phyloP scores from a whole-genome alignment of 306 rosid species.

The Cicer cuneatum region DNA sequence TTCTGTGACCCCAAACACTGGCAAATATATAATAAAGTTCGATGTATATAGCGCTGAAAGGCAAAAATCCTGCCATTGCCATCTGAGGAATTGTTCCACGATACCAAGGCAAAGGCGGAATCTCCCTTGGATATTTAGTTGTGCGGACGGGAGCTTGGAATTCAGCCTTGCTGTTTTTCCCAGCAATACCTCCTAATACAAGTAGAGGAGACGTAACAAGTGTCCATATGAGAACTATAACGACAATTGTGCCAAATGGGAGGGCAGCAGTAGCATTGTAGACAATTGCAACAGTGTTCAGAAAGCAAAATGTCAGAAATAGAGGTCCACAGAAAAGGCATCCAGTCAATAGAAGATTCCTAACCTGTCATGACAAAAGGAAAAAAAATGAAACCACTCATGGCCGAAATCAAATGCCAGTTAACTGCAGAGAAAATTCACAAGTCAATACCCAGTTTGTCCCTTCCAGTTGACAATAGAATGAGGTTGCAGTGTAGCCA shows the following conservation, averaged over 20 bases:
- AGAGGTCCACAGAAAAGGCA: slow-evolving; percentile 65
- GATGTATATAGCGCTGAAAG: slow-evolving; percentile 60
- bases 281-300: slow-evolving; percentile 62
- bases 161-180: slow-evolving; percentile 65
- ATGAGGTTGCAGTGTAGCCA: slow-evolving; percentile 86
- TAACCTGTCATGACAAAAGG: slow-evolving; percentile 53
- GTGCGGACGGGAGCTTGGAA: slow-evolving; percentile 62
- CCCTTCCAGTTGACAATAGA: slow-evolving; percentile 93
- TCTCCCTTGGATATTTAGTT: slow-evolving; percentile 63
- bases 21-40: slow-evolving; percentile 63
- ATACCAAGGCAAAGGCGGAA: slow-evolving; percentile 64
- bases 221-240: slow-evolving; percentile 66
- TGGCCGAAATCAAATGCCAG: slow-evolving; percentile 1
- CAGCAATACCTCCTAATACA: slow-evolving; percentile 63
- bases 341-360: slow-evolving; percentile 61
- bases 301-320: slow-evolving; percentile 56
- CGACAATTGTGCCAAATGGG: slow-evolving; percentile 64
- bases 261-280: slow-evolving; percentile 64
- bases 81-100: slow-evolving; percentile 56
- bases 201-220: slow-evolving; percentile 62
- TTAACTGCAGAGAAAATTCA: slow-evolving; percentile 32
- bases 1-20: slow-evolving; percentile 66
- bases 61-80: slow-evolving; percentile 67
- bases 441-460: slow-evolving; percentile 70
- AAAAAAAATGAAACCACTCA: slow-evolving; percentile 14